Evolutionary conservation across 2,329 filamentous ascomycete genomes (phyloP).

Genomic region (Thielaviopsis euricoi): DNA sequence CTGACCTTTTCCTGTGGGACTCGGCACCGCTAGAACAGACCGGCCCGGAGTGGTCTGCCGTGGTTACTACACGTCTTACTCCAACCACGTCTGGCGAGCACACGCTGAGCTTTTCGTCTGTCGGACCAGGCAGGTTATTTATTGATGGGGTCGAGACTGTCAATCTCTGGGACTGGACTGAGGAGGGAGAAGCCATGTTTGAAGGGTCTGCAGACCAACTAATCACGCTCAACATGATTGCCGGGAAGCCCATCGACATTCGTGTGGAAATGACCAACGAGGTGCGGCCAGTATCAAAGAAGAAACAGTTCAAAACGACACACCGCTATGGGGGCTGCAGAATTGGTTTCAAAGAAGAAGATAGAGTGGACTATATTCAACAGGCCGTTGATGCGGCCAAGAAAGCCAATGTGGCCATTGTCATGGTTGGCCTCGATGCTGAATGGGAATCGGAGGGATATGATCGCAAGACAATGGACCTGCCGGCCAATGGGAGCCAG

Average conservation of each 20-base stretch:
- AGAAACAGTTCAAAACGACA: conserved; percentile 37
- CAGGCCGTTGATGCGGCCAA: conserved; percentile 46
- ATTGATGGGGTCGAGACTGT: conserved; percentile 42
- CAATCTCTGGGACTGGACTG: conserved; percentile 53
- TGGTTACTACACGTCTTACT: conserved; percentile 43
- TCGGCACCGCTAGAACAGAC: conserved; percentile 44
- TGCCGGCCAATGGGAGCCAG: conserved; percentile 43
- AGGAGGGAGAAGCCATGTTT: conserved; percentile 56
- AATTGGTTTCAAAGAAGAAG: conserved; percentile 53
- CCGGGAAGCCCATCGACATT: conserved; percentile 41
- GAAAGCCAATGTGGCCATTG: conserved; percentile 47
- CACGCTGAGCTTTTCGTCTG: conserved; percentile 50
- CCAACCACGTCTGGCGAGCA: conserved; percentile 43
- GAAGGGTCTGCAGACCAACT: conserved; percentile 49
- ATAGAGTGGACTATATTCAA: conserved; percentile 43
- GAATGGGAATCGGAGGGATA: conserved; percentile 67
- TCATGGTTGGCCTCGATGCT: conserved; percentile 52
- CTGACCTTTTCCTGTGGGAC: conserved; percentile 55
- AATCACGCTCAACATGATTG: conserved; percentile 42
- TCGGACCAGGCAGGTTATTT: conserved; percentile 46
- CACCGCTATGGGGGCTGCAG: conserved; percentile 56
- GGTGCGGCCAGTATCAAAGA: conserved; percentile 42
- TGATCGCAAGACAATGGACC: conserved; percentile 54
- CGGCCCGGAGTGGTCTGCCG: conserved; percentile 46
- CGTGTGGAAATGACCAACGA: conserved; percentile 51